Evolutionary conservation across 192 early-diverging fungal genomes (phyloP).

Genomic region (Podila horticola): DNA sequence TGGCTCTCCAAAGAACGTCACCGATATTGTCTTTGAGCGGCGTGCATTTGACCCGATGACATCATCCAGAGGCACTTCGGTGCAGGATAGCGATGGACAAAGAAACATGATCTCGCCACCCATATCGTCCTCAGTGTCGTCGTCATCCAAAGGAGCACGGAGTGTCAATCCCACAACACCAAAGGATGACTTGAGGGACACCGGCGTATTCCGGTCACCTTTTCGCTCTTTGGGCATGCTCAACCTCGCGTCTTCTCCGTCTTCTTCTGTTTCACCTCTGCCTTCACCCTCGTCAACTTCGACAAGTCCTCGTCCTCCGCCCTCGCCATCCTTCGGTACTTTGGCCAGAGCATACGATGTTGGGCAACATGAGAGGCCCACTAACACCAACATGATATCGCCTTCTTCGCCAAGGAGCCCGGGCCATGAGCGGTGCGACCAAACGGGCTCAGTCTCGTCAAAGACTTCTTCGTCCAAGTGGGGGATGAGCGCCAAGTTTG

Average conservation of each 20-base stretch:
- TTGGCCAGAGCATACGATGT: too few species aligned
- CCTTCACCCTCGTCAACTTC: background rate
- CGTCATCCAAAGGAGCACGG: background rate
- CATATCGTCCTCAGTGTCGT: background rate
- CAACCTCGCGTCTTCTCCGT: background rate
- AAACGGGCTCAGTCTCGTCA: background rate
- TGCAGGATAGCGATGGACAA: background rate
- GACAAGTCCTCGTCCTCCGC: too few species aligned
- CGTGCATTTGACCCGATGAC: background rate
- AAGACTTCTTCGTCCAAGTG: background rate
- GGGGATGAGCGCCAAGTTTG: slow-evolving; percentile 8
- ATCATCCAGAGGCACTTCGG: background rate
- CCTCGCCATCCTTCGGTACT: too few species aligned
- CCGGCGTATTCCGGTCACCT: background rate
- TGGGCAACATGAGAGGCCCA: background rate
- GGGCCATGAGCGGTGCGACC: background rate
- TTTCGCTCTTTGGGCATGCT: slow-evolving; percentile 9
- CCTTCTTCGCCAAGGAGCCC: background rate
- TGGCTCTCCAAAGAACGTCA: slow-evolving; percentile 14
- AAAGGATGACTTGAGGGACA: background rate
- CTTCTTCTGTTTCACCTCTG: slow-evolving; percentile 3
- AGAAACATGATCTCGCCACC: too few species aligned
- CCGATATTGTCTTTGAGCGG: slow-evolving; percentile 26
- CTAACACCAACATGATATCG: background rate
- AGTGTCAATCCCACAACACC: background rate